phyloP scores from a whole-genome alignment of 192 early-diverging fungal species.

The Chytriomyces sp. region DNA sequence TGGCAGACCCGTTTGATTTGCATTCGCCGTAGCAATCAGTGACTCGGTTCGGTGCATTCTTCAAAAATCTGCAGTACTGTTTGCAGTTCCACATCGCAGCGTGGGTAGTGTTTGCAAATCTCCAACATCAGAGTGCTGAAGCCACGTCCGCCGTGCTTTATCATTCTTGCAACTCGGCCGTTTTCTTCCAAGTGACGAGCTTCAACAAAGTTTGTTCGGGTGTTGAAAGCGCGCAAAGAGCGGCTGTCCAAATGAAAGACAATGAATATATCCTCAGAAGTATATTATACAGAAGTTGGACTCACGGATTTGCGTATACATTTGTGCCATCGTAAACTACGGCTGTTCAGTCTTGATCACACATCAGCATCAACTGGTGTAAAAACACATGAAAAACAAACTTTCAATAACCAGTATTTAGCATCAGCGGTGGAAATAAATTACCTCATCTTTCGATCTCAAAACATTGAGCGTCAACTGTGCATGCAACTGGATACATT shows the following conservation, averaged over 20 bases:
- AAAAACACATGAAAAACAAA: too few relatives aligned
- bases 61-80: constrained; percentile 22
- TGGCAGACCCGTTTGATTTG: constrained; percentile 20
- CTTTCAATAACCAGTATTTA: too few relatives aligned
- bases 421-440: too few relatives aligned
- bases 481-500: too few relatives aligned
- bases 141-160: constrained; percentile 33
- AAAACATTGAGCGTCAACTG: too few relatives aligned
- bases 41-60: not conserved
- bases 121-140: constrained; percentile 35
- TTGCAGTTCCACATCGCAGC: constrained; percentile 11
- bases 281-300: too few relatives aligned
- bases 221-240: constrained; percentile 38
- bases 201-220: constrained; percentile 43
- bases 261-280: too few relatives aligned
- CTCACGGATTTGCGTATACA: constrained; percentile 45
- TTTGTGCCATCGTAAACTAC: constrained; percentile 41
- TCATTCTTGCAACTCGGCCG: constrained; percentile 16
- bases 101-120: constrained; percentile 20
- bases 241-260: too few relatives aligned
- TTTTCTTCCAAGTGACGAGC: constrained; percentile 1
- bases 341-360: constrained; percentile 35
- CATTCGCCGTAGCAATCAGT: too few relatives aligned
- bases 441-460: too few relatives aligned
- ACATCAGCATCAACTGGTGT: too few relatives aligned